A percentile compares a stretch with the other conserved stretches of the same genome.
phyloP scores from a whole-genome alignment of 169 alveolate species.

The Plasmodium reichenowi region DNA sequence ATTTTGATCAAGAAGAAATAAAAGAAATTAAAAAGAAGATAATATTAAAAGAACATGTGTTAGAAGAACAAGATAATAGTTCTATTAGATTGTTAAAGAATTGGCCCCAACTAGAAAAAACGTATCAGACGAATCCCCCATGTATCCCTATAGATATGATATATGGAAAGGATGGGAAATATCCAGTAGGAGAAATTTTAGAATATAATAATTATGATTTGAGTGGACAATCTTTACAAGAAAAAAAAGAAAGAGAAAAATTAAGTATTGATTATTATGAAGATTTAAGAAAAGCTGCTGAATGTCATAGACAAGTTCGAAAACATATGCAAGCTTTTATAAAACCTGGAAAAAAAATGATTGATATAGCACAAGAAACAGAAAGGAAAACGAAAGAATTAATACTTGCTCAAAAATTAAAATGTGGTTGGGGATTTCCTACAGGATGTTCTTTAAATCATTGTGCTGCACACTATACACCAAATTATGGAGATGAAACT shows the following conservation, averaged over 20 bases:
- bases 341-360: conserved; percentile 93
- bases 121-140: conserved; percentile 86
- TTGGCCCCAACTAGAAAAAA: conserved; percentile 82
- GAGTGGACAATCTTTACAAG: conserved; percentile 85
- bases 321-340: conserved; percentile 96
- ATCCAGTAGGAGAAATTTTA: conserved; percentile 80
- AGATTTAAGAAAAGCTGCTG: conserved; percentile 98
- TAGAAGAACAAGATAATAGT: conserved; percentile 83
- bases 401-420: conserved; percentile 95
- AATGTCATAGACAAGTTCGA: conserved; percentile 98
- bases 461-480: conserved; percentile 99
- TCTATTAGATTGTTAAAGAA: conserved; percentile 80
- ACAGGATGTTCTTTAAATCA: conserved; percentile 98
- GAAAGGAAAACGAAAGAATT: conserved; percentile 97
- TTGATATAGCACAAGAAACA: conserved; percentile 96
- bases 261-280: conserved; percentile 89
- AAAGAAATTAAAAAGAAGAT: conserved; percentile 15
- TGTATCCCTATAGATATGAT: conserved; percentile 84
- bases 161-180: conserved; percentile 52
- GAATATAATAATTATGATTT: conserved; percentile 37
- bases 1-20: conserved; percentile 33
- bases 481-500: conserved; percentile 94
- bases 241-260: conserved; percentile 93
- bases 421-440: conserved; percentile 99
- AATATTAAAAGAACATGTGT: conserved; percentile 41